A percentile compares a stretch with the other conserved stretches of the same genome.
phyloP scores from a whole-genome alignment of 495 filamentous ascomycete species.

The Aspergillus saccharolyticus region DNA sequence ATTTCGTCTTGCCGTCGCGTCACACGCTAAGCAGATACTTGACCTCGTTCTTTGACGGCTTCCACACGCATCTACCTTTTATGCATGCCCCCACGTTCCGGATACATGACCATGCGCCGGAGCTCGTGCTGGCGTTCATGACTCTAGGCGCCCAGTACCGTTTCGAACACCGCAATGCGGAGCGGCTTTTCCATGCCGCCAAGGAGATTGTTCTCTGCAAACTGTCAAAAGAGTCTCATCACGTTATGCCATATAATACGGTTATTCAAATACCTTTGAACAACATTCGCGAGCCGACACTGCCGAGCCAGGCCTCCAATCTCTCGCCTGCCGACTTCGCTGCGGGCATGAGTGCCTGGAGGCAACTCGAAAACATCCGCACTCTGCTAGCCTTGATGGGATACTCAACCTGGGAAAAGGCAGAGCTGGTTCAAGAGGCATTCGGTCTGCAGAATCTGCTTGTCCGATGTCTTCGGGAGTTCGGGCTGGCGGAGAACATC shows the following conservation, averaged over 20 bases:
- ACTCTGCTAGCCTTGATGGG: constrained; percentile 35
- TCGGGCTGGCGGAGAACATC: constrained; percentile 19
- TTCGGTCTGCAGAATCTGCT: constrained; percentile 31
- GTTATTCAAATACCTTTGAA: constrained; percentile 15
- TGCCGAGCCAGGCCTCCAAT: neutral
- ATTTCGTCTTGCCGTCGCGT: constrained; percentile 35
- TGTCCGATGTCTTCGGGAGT: constrained; percentile 31
- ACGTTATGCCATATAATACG: constrained; percentile 10
- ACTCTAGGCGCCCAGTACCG: constrained; percentile 37
- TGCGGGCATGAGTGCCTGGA: constrained; percentile 14
- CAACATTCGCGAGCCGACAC: constrained; percentile 9
- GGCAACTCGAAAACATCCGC: constrained; percentile 32
- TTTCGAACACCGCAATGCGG: constrained; percentile 34
- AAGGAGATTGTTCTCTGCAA: constrained; percentile 31
- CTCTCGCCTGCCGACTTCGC: constrained; percentile 14
- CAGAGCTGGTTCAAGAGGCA: constrained; percentile 35
- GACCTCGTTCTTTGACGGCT: constrained; percentile 36
- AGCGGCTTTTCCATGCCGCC: constrained; percentile 31
- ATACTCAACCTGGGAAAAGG: constrained; percentile 37
- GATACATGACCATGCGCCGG: constrained; percentile 31
- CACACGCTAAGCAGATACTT: constrained; percentile 36
- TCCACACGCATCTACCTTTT: constrained; percentile 35
- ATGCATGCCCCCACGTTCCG: constrained; percentile 34
- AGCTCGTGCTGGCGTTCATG: constrained; percentile 30
- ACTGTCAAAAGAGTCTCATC: constrained; percentile 25